phyloP scores from a whole-genome alignment of 495 filamentous ascomycete species.

The Hypoxylon crocopeplum region DNA sequence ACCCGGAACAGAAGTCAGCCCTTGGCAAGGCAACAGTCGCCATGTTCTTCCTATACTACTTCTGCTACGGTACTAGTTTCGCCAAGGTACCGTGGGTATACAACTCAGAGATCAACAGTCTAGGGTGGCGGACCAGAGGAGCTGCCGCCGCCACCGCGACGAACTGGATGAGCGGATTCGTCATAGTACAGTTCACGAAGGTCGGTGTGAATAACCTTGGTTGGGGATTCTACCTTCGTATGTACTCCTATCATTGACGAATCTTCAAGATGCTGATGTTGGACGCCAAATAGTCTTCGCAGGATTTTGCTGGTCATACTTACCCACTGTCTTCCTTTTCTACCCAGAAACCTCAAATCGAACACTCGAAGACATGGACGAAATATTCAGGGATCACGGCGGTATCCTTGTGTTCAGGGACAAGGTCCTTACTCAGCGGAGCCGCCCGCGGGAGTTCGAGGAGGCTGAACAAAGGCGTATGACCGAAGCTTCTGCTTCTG shows the following conservation, averaged over 20 bases:
- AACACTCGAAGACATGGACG: slow-evolving; percentile 49
- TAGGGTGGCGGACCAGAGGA: slow-evolving; percentile 46
- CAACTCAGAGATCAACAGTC: slow-evolving; percentile 50
- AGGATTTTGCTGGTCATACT: slow-evolving; percentile 40
- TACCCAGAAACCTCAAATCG: slow-evolving; percentile 47
- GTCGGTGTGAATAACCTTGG: slow-evolving; percentile 44
- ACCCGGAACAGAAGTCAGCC: slow-evolving; percentile 23
- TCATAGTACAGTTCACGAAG: slow-evolving; percentile 47
- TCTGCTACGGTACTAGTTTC: slow-evolving; percentile 45
- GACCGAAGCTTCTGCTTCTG: not conserved
- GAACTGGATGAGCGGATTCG: slow-evolving; percentile 47
- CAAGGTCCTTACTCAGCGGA: slow-evolving; percentile 31
- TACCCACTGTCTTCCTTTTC: slow-evolving; percentile 44
- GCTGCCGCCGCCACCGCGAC: slow-evolving; percentile 47
- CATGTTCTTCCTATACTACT: slow-evolving; percentile 48
- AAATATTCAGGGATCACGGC: slow-evolving; percentile 34
- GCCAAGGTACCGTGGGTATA: slow-evolving; percentile 52
- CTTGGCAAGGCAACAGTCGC: slow-evolving; percentile 37
- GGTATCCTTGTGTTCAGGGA: slow-evolving; percentile 39
- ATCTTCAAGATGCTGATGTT: not conserved
- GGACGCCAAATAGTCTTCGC: slow-evolving; percentile 37
- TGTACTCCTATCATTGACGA: not conserved
- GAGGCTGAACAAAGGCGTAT: slow-evolving; percentile 37
- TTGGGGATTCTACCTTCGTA: slow-evolving; percentile 46
- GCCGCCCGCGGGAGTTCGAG: slow-evolving; percentile 31